phyloP scores from a whole-genome alignment of 2,329 filamentous ascomycete genomes.

The Alternaria gansuensis region DNA sequence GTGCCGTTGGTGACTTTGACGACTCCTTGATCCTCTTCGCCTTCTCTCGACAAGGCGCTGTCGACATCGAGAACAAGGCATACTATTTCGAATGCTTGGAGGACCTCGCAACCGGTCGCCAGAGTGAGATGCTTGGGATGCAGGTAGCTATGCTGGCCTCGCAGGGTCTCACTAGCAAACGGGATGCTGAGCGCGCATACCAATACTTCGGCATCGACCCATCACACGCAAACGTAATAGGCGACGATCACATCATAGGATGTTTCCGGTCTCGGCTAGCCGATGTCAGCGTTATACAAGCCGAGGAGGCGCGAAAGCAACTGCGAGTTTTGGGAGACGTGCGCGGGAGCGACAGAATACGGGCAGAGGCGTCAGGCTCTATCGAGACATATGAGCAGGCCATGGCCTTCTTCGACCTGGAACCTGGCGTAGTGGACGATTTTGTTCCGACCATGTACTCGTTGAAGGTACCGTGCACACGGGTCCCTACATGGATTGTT shows the following conservation, averaged over 20 bases:
- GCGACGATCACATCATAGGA: conserved; percentile 69
- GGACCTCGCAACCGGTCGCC: conserved; percentile 64
- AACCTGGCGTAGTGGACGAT: conserved; percentile 61
- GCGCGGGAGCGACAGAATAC: conserved; percentile 66
- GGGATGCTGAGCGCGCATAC: conserved; percentile 67
- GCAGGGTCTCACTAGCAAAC: conserved; percentile 64
- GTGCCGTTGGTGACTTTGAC: conserved; percentile 68
- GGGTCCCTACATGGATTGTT: neutral
- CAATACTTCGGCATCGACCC: conserved; percentile 65
- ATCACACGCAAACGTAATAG: conserved; percentile 51
- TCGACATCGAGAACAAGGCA: conserved; percentile 63
- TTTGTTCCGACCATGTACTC: conserved; percentile 66
- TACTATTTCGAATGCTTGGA: conserved; percentile 74
- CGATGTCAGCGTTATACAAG: conserved; percentile 63
- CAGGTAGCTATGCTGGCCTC: conserved; percentile 67
- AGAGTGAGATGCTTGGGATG: conserved; percentile 65
- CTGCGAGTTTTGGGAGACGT: conserved; percentile 68
- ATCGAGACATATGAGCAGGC: conserved; percentile 72
- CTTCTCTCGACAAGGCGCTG: conserved; percentile 67
- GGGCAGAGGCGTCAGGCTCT: conserved; percentile 65
- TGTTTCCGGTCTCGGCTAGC: conserved; percentile 67
- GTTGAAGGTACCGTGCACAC: conserved; percentile 59
- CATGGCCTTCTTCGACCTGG: conserved; percentile 67
- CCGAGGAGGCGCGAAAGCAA: conserved; percentile 64
- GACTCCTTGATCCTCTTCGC: conserved; percentile 69